Evolutionary conservation across 129 eudicot species (phyloP).

Genomic region (Centrapalus pauciflorus): DNA sequence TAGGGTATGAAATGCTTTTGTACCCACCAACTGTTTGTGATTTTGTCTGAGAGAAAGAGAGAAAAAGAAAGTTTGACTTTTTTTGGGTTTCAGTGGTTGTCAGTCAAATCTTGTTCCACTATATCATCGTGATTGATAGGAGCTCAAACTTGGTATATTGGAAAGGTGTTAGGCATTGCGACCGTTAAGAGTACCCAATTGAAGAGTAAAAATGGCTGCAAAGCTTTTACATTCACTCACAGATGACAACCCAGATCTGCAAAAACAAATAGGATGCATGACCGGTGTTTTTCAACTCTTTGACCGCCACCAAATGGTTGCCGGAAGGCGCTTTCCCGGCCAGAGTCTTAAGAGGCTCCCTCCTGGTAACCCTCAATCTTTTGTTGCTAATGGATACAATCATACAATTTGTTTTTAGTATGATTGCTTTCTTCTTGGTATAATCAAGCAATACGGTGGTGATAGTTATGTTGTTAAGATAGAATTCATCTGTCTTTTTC

Average conservation of each 20-base stretch:
- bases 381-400: neutral
- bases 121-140: slow-evolving; percentile 2
- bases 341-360: slow-evolving; percentile 60
- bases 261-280: slow-evolving; percentile 96
- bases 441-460: slow-evolving; percentile 1
- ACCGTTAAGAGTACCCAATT: neutral
- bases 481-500: neutral
- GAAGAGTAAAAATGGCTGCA: slow-evolving; percentile 60
- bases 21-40: slow-evolving; percentile 29
- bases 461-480: neutral
- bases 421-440: neutral
- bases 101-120: neutral
- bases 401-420: neutral
- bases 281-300: slow-evolving; percentile 86
- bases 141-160: slow-evolving; percentile 3
- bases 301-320: slow-evolving; percentile 61
- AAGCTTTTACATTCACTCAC: slow-evolving; percentile 76
- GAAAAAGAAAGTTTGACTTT: slow-evolving; percentile 14
- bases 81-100: slow-evolving; percentile 1
- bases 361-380: slow-evolving; percentile 47
- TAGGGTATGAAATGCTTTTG: slow-evolving; percentile 11
- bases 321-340: slow-evolving; percentile 61
- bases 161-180: slow-evolving; percentile 17
- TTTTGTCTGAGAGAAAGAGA: slow-evolving; percentile 17
- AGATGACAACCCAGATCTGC: slow-evolving; percentile 88